Conservation (phyloP, 1,139 yeast species). For the Torulaspora globosa region DNA sequence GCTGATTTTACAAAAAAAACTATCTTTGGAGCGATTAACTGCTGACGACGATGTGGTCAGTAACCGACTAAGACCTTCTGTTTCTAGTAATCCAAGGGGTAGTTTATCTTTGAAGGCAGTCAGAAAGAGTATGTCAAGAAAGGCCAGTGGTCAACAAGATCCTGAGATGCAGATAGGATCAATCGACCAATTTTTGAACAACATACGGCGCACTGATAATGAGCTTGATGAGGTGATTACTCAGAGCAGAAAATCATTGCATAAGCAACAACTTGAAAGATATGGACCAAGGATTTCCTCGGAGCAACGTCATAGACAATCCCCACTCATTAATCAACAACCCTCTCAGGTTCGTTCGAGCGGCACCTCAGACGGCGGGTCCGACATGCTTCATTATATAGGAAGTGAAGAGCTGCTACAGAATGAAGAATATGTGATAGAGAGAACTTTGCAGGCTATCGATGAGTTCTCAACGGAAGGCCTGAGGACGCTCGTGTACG, state of each 20-base stretch:
- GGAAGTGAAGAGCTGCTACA: constrained; percentile 61
- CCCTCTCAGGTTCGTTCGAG: background rate
- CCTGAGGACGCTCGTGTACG: constrained; percentile 78
- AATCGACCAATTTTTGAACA: constrained; percentile 54
- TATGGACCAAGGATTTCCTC: constrained; percentile 40
- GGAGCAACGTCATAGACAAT: constrained; percentile 24
- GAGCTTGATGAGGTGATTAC: constrained; percentile 59
- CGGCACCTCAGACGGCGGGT: background rate
- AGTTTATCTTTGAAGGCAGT: constrained; percentile 39
- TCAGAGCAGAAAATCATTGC: constrained; percentile 60
- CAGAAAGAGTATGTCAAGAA: constrained; percentile 30
- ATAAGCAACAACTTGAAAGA: constrained; percentile 54
- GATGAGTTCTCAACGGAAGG: constrained; percentile 96
- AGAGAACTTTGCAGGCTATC: constrained; percentile 80
- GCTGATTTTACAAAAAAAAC: constrained; percentile 53
- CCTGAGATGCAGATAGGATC: constrained; percentile 43
- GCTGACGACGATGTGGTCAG: constrained; percentile 22
- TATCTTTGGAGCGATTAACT: constrained; percentile 33
- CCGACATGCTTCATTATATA: constrained; percentile 35
- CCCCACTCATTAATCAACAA: background rate
- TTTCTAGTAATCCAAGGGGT: constrained; percentile 31
- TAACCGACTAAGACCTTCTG: constrained; percentile 21
- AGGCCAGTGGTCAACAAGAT: constrained; percentile 23
- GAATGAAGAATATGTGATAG: constrained; percentile 77
- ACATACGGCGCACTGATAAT: constrained; percentile 45